Base-by-base conservation (phyloP, 2,329 filamentous ascomycete genomes). In the Penicillium sp. region DNA sequence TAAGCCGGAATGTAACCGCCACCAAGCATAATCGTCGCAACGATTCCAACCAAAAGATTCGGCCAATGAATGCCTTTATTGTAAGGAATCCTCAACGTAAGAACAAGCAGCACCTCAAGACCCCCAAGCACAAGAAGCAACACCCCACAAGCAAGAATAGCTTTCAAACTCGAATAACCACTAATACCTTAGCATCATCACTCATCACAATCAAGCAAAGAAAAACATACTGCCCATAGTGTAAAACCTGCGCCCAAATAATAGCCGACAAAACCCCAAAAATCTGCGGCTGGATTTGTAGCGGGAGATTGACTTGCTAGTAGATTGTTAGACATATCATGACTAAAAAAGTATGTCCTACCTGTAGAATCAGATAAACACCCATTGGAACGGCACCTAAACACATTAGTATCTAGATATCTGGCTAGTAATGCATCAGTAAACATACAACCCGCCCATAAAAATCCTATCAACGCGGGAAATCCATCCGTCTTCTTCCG, bases 401-500 rank as follows among this genome's bases (percentile, higher is more conserved):
- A 6, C 18, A 13, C 25, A 13, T 25, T 23, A 26, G 23, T 11
- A 10, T n/a, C 6, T 11, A 37, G 39, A 7, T 11, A 39, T 12
- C 25, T 11, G 11, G 3, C 2, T 34, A 11, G 11, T 9, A 27
- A 11, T 34, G 9, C 12, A 16, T 27, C 8, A 23, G 22, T 23
- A 8, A 12, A 54, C 59, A 32, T 48, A 62, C 76, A 77, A 20
- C 70, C 53, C n/a, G 74, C 76, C 77, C 78, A 82, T 1, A 81
- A 57, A 44, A 81, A 74, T 66, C 81, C 73, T 77, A 82, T 82
- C 13, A 60, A 50, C 0, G 68, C 69, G 0, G 78, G 78, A 2
- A 82, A 60, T 2, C 79, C 79, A 26, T 80, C 76, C 0, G 77
- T 81, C 42, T 69, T 72, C 53, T 82, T 80, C 9, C 64, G 70